These are phyloP conservation scores for Irpex rosettiformis DNA, from an alignment of 1,284 basidiomycete genomes.

Conservation along the genomic window DNA sequence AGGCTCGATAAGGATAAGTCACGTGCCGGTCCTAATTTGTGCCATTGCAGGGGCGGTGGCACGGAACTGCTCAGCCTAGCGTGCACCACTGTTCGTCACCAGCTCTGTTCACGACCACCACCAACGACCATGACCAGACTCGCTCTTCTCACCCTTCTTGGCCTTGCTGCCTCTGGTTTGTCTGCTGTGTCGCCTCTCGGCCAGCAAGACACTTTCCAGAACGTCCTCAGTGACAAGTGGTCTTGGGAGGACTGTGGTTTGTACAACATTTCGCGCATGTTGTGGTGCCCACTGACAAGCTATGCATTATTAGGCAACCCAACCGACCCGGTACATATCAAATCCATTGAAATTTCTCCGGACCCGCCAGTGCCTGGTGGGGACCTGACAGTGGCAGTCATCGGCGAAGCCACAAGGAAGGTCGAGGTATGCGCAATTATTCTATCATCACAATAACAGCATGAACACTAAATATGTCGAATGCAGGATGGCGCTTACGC, in stretches of 20 bases:
- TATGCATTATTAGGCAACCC: conserved; percentile 36
- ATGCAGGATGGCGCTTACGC: conserved; percentile 87
- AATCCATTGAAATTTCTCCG: conserved; percentile 67
- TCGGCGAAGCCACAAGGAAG: conserved; percentile 50
- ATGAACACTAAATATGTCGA: conserved; percentile 1
- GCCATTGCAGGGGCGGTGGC: background rate
- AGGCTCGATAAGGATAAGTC: background rate
- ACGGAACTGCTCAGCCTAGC: background rate
- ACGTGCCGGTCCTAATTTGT: background rate
- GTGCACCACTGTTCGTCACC: conserved; percentile 7
- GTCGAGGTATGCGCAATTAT: conserved; percentile 58
- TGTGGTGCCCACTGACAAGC: background rate
- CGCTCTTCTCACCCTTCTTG: conserved; percentile 35
- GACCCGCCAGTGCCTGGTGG: conserved; percentile 84
- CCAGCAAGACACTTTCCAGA: conserved; percentile 38
- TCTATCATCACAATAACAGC: background rate
- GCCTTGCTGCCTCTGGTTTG: conserved; percentile 30
- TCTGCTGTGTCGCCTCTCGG: conserved; percentile 31
- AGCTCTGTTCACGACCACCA: conserved; percentile 11
- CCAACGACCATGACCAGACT: conserved; percentile 39
- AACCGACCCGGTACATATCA: conserved; percentile 52
- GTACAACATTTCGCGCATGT: conserved; percentile 20
- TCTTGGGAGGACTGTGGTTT: conserved; percentile 59
- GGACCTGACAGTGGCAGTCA: conserved; percentile 78
- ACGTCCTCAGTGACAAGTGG: conserved; percentile 41